A percentile compares a stretch with the other conserved stretches of the same genome.
These are phyloP conservation scores for Annulohypoxylon nitens DNA, from an alignment of 495 filamentous ascomycete species.

Conservation along the genomic window DNA sequence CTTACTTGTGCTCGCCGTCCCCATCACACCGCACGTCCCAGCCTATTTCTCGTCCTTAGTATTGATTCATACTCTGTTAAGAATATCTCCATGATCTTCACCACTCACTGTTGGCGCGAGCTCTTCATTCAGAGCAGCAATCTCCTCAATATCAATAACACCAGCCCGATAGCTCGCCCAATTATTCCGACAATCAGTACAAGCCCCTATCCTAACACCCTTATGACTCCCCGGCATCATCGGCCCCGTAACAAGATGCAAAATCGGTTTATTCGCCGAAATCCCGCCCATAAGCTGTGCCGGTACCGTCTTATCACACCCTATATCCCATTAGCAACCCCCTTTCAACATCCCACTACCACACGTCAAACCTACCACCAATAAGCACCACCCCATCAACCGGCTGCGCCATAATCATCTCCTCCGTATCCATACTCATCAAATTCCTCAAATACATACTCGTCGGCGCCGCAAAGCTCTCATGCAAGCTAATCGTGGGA, in stretches of 20 bases:
- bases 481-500: conserved; percentile 74
- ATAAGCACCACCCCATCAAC: conserved; percentile 74
- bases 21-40: conserved; percentile 78
- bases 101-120: conserved; percentile 70
- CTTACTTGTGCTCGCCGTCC: conserved; percentile 72
- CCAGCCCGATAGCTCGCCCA: conserved; percentile 75
- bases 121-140: conserved; percentile 74
- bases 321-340: conserved; percentile 41
- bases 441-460: conserved; percentile 78
- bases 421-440: conserved; percentile 81
- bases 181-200: conserved; percentile 75
- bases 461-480: conserved; percentile 72
- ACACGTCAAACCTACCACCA: conserved; percentile 61
- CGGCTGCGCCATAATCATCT: conserved; percentile 76
- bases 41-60: conserved; percentile 54
- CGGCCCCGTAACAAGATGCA: conserved; percentile 73
- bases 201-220: conserved; percentile 71
- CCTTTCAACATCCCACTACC: not conserved
- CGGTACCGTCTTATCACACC: conserved; percentile 77
- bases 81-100: not conserved
- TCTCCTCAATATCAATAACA: conserved; percentile 74
- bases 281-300: conserved; percentile 78
- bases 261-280: conserved; percentile 75
- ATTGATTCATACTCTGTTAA: not conserved
- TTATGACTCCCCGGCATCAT: conserved; percentile 76